A percentile compares a stretch with the other conserved stretches of the same genome.
Evolutionary conservation across 192 early-diverging fungal genomes (phyloP).

Genomic region (Gigaspora rosea): DNA sequence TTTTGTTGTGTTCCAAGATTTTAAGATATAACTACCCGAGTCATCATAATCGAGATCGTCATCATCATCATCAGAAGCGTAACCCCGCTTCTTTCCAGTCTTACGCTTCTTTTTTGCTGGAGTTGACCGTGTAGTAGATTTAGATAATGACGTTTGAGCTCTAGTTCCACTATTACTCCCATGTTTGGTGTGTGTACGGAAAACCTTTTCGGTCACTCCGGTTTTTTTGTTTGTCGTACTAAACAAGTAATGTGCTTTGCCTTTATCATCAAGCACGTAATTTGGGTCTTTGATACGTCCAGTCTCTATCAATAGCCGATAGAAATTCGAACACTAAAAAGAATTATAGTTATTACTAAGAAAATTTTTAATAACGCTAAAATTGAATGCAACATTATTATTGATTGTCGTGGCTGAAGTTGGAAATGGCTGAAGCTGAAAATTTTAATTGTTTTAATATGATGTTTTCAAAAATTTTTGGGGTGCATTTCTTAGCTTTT

Average conservation of each 20-base stretch:
- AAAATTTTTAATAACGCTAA: too few species aligned
- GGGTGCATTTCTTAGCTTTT: too few species aligned
- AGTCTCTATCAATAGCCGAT: slow-evolving; percentile 85
- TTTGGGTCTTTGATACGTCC: slow-evolving; percentile 88
- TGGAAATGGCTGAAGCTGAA: too few species aligned
- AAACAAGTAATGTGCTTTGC: slow-evolving; percentile 89
- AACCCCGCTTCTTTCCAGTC: slow-evolving; percentile 42
- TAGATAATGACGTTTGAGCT: slow-evolving; percentile 25
- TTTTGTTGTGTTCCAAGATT: slow-evolving; percentile 63
- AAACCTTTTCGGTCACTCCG: slow-evolving; percentile 76
- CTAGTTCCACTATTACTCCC: slow-evolving; percentile 33
- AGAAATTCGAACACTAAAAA: slow-evolving; percentile 91
- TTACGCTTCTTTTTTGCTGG: slow-evolving; percentile 41
- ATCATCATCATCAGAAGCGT: slow-evolving; percentile 59
- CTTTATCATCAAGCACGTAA: slow-evolving; percentile 88
- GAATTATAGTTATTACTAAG: background rate
- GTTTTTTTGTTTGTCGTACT: slow-evolving; percentile 81
- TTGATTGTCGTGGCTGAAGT: too few species aligned
- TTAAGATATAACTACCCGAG: slow-evolving; percentile 66
- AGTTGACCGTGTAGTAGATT: slow-evolving; percentile 42
- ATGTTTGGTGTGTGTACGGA: slow-evolving; percentile 76
- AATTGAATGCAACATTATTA: too few species aligned
- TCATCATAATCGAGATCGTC: slow-evolving; percentile 70
- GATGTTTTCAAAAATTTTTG: too few species aligned
- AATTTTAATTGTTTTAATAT: too few species aligned